Evolutionary conservation across 768 basidiomycete genomes (phyloP).

Genomic region (Boletus barrowsii): DNA sequence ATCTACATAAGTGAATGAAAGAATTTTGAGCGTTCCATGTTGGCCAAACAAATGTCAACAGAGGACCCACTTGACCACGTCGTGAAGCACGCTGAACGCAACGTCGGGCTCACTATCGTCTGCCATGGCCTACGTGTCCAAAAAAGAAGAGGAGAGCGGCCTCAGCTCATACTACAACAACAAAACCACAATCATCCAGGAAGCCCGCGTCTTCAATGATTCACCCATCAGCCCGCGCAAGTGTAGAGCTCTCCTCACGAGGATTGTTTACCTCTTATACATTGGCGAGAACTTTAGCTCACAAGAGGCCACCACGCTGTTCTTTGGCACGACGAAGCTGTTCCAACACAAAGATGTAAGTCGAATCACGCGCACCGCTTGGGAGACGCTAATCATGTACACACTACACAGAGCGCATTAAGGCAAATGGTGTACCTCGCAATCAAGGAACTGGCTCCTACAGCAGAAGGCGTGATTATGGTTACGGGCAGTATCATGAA

Average conservation of each 20-base stretch:
- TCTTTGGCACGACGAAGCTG: conserved; percentile 98
- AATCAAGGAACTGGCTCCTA: conserved; percentile 93
- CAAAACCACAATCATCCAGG: conserved; percentile 97
- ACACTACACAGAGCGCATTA: conserved; percentile 68
- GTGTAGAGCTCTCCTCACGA: conserved; percentile 92
- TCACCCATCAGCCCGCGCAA: conserved; percentile 97
- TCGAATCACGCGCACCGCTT: conserved; percentile 12
- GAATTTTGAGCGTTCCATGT: neutral
- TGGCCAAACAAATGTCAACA: conserved; percentile 27
- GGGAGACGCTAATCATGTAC: conserved; percentile 7
- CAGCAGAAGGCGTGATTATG: conserved; percentile 99
- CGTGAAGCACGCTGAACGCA: conserved; percentile 10
- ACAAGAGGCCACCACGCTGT: conserved; percentile 95
- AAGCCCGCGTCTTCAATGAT: conserved; percentile 98
- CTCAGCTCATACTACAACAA: conserved; percentile 93
- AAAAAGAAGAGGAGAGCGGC: conserved; percentile 96
- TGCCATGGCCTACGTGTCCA: conserved; percentile 76
- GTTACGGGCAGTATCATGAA: conserved; percentile 99
- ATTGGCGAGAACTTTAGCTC: conserved; percentile 92
- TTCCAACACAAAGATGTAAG: conserved; percentile 99
- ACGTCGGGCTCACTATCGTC: conserved; percentile 35
- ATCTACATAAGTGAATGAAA: no score
- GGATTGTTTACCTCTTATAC: conserved; percentile 95
- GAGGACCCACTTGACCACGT: conserved; percentile 20
- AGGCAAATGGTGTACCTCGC: conserved; percentile 98